Conservation (phyloP, 345 rosid species). For the Linum usitatissimum region DNA sequence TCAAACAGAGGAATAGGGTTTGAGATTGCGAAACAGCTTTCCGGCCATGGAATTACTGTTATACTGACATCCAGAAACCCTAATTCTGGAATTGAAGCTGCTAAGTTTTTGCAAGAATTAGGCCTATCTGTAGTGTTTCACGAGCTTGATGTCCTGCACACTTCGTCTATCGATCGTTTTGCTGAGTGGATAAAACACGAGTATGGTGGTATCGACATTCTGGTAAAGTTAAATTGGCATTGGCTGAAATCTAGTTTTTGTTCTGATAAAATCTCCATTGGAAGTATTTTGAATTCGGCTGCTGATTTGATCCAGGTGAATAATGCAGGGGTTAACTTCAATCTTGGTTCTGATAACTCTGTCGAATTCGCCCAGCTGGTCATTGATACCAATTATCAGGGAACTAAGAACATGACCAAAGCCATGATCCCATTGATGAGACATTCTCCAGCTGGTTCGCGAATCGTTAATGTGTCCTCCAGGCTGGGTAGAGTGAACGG, state of each 20-base stretch:
- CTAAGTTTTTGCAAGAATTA: slow-evolving; percentile 70
- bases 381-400: slow-evolving; percentile 66
- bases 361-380: slow-evolving; percentile 56
- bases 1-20: slow-evolving; percentile 91
- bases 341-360: slow-evolving; percentile 57
- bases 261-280: too few relatives aligned
- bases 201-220: slow-evolving; percentile 61
- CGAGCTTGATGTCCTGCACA: slow-evolving; percentile 61
- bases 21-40: slow-evolving; percentile 83
- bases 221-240: slow-evolving; percentile 34
- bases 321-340: slow-evolving; percentile 90
- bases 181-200: slow-evolving; percentile 50
- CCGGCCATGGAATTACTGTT: slow-evolving; percentile 68
- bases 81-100: slow-evolving; percentile 68
- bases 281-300: background rate
- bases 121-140: slow-evolving; percentile 73
- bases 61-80: slow-evolving; percentile 66
- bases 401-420: slow-evolving; percentile 64
- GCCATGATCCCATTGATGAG: slow-evolving; percentile 86
- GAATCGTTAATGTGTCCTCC: slow-evolving; percentile 81
- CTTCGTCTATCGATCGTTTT: slow-evolving; percentile 44
- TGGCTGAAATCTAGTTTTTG: background rate
- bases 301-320: slow-evolving; percentile 46
- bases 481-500: slow-evolving; percentile 74
- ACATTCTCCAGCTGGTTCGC: slow-evolving; percentile 57